Conservation (phyloP, 148 eudicot species). For the Vaccinium vitisidaea region DNA sequence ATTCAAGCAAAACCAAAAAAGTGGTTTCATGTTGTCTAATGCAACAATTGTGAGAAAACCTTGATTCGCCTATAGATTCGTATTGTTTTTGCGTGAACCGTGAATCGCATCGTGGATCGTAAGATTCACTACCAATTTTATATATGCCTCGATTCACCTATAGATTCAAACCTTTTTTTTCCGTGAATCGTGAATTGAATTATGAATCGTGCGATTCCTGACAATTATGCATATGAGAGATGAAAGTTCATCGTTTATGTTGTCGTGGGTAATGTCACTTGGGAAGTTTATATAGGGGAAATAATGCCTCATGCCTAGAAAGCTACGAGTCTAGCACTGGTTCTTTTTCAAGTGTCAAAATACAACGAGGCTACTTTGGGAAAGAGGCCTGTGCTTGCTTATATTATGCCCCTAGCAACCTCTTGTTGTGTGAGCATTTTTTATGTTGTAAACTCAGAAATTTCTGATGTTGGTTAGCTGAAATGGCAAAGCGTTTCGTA, state of each 20-base stretch:
- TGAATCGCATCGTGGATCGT: too few relatives aligned
- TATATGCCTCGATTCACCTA: too few relatives aligned
- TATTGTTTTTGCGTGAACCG: too few relatives aligned
- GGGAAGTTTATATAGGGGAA: not conserved
- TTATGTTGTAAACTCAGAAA: not conserved
- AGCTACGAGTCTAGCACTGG: not conserved
- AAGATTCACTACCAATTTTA: too few relatives aligned
- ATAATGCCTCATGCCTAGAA: not conserved
- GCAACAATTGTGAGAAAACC: too few relatives aligned
- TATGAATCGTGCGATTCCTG: too few relatives aligned
- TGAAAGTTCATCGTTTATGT: not conserved
- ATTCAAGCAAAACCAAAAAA: too few relatives aligned
- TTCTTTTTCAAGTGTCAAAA: not conserved
- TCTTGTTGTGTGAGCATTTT: not conserved
- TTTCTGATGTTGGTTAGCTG: not conserved
- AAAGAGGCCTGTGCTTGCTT: slow-evolving; percentile 5
- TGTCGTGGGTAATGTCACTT: not conserved
- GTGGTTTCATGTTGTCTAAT: too few relatives aligned
- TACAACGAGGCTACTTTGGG: not conserved
- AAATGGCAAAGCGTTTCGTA: not conserved
- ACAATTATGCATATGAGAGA: not conserved
- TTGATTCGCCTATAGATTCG: too few relatives aligned
- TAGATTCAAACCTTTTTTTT: too few relatives aligned
- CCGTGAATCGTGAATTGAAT: too few relatives aligned
- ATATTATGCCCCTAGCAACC: not conserved